A percentile compares a stretch with the other conserved stretches of the same genome.
These are phyloP conservation scores for Penicillium sp. DNA, from an alignment of 2,329 filamentous ascomycete genomes.

Conservation along the genomic window DNA sequence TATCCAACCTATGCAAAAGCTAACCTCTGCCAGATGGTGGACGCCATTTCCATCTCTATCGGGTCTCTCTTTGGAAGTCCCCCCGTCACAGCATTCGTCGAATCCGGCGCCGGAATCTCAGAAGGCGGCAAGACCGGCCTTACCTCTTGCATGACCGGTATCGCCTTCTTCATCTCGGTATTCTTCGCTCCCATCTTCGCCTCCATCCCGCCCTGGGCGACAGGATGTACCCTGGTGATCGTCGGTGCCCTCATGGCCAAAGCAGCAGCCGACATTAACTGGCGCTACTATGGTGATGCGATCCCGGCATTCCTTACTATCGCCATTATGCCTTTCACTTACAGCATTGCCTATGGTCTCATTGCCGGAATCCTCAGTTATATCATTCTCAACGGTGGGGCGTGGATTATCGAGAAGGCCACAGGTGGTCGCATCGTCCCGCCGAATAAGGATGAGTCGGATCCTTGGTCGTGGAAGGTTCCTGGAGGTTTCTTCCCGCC, in stretches of 20 bases:
- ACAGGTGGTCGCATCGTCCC: slow-evolving; percentile 74
- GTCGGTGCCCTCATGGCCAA: slow-evolving; percentile 87
- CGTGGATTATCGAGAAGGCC: slow-evolving; percentile 69
- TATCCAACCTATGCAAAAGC: slow-evolving; percentile 42
- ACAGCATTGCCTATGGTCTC: slow-evolving; percentile 83
- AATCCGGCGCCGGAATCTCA: slow-evolving; percentile 87
- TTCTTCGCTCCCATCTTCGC: slow-evolving; percentile 93
- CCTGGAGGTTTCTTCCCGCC: slow-evolving; percentile 75
- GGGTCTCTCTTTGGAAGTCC: slow-evolving; percentile 77
- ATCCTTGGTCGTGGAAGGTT: slow-evolving; percentile 78
- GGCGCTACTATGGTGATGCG: slow-evolving; percentile 81
- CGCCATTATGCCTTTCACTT: slow-evolving; percentile 85
- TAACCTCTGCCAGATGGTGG: slow-evolving; percentile 60
- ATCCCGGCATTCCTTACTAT: slow-evolving; percentile 85
- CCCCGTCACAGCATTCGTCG: slow-evolving; percentile 84
- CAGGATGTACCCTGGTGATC: slow-evolving; percentile 82
- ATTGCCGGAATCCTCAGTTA: slow-evolving; percentile 81
- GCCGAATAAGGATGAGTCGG: slow-evolving; percentile 74
- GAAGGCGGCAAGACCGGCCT: slow-evolving; percentile 85
- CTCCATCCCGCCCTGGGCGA: slow-evolving; percentile 87
- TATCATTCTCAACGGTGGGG: slow-evolving; percentile 71
- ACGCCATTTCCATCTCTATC: slow-evolving; percentile 78
- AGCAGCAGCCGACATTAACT: slow-evolving; percentile 82
- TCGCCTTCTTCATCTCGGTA: slow-evolving; percentile 84
- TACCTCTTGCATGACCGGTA: slow-evolving; percentile 76